Conservation (phyloP, 2,329 filamentous ascomycete genomes). For the Knufia fluminis region DNA sequence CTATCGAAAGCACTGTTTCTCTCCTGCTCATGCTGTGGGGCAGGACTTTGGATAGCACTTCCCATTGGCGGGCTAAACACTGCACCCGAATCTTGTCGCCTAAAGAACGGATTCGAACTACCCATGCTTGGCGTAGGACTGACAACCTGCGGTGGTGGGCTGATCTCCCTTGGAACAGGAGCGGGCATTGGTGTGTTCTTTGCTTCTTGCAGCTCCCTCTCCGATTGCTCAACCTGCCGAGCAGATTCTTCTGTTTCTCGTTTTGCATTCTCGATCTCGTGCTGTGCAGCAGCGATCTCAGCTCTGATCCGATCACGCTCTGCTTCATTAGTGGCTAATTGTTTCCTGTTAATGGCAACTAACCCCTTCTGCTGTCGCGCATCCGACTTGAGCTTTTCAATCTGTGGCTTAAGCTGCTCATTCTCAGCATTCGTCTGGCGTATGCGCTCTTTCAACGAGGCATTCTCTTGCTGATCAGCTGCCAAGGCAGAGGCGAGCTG, state of each 20-base stretch:
- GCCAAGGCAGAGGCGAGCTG: constrained; percentile 66
- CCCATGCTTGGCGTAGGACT: constrained; percentile 56
- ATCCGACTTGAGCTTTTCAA: constrained; percentile 88
- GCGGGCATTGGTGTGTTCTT: constrained; percentile 16
- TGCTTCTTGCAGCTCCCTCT: constrained; percentile 19
- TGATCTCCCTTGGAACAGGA: constrained; percentile 23
- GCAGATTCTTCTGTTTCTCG: constrained; percentile 36
- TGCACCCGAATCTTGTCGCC: constrained; percentile 46
- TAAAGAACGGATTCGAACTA: constrained; percentile 90
- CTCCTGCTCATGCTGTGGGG: constrained; percentile 14
- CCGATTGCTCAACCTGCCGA: constrained; percentile 36
- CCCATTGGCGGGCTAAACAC: constrained; percentile 25
- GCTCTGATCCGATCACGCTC: constrained; percentile 80
- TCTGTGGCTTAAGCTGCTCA: constrained; percentile 71
- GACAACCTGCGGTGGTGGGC: constrained; percentile 41
- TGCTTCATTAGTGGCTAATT: constrained; percentile 75
- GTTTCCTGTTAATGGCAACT: constrained; percentile 97
- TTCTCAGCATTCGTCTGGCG: constrained; percentile 73
- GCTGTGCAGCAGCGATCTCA: constrained; percentile 60
- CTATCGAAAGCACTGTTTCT: constrained; percentile 68
- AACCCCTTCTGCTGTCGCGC: constrained; percentile 92
- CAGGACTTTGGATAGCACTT: constrained; percentile 5
- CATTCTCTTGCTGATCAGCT: constrained; percentile 82
- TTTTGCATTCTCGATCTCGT: constrained; percentile 53
- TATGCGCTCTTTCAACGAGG: constrained; percentile 77